phyloP scores from a whole-genome alignment of 2,329 filamentous ascomycete species.

The Diaporthe citriasiana region DNA sequence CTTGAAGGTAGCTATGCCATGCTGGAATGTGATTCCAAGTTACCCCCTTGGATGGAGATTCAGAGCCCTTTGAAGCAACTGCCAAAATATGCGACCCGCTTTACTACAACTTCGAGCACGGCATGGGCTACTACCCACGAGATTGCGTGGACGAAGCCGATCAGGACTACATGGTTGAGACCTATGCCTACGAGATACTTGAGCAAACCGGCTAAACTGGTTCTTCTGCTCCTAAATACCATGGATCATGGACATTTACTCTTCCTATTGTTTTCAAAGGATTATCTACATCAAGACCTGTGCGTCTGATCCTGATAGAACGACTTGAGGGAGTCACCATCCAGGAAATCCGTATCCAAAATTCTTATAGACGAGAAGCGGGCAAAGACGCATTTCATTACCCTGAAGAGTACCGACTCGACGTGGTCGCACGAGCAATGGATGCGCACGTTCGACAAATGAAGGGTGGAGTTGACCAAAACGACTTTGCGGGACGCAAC shows the following conservation, averaged over 20 bases:
- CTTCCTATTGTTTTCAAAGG: constrained; percentile 1
- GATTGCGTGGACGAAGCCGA: background rate
- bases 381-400: constrained; percentile 3
- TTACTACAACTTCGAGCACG: background rate
- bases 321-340: background rate
- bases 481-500: constrained; percentile 6
- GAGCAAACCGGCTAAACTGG: background rate
- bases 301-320: background rate
- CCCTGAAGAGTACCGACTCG: constrained; percentile 1
- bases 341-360: background rate
- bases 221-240: background rate
- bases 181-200: background rate
- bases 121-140: background rate
- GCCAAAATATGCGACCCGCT: constrained; percentile 13
- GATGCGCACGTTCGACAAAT: background rate
- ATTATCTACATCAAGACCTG: background rate
- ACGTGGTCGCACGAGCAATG: background rate
- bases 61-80: background rate
- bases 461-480: background rate
- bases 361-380: background rate
- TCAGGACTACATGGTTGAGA: background rate
- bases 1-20: no score
- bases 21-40: no score
- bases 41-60: background rate
- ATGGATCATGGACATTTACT: constrained; percentile 1